Base-by-base conservation (phyloP, 129 eudicot species). In the Flaveria trinervia region DNA sequence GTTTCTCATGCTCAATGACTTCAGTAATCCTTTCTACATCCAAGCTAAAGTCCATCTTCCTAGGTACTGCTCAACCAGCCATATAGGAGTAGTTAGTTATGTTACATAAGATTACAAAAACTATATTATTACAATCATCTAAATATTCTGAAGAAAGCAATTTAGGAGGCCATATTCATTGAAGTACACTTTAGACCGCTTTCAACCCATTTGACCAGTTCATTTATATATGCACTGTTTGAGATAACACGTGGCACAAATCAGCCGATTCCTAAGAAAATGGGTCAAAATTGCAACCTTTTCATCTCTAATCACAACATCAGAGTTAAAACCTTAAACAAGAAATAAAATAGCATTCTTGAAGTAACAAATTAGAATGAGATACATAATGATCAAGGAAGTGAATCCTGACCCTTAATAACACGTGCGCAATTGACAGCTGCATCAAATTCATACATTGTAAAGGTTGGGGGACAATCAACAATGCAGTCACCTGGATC, bases 381-480 rank as follows among this genome's bases (percentile, higher is more conserved):
- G 20, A 65, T 18, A 45, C 44, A 46, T 51, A n/a, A 61, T 10
- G 41, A 67, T 55, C 23, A 85, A 9, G 62, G 45, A 60, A 64
- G 39, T 71, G 16, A n/a, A 44, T 36, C 70, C 77, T 46, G 83
- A 87, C 98, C 98, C 75, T 92, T 92, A 69, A 89, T 65, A 17
- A 92, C 98, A 79, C 66, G 78, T 69, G 96, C 98, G 43, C 86
- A 92, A 86, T 92, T 92, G 28, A 92, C 97, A 74, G 90, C 92
- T 57, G 97, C 97, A 79, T 92, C 97, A 88, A 92, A 92, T 71
- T 86, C 98, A 78, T 92, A 92, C 98, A 92, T 92, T 10, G 98
- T 88, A 83, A 92, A 92, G 36, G 98, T 89, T 18, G 98, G 98
- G 23, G 98, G 98, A 78, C 98, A 92, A 83, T 88, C 98, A 60